Evolutionary conservation across 2,329 filamentous ascomycete genomes (phyloP).

Genomic region (Biscogniauxia mediterranea): DNA sequence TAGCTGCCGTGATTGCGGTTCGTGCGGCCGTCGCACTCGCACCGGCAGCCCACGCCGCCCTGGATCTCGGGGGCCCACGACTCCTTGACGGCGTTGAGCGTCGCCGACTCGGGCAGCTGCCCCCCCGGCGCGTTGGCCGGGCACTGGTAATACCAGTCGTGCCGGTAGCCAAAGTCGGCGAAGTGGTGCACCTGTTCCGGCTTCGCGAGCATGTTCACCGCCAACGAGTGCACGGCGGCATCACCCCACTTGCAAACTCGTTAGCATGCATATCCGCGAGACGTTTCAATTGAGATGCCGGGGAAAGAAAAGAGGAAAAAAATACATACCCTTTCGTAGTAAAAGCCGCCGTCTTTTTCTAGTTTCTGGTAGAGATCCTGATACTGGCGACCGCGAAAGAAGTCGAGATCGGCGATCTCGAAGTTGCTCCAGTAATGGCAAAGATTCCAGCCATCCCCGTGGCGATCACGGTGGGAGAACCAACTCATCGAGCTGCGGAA

Average conservation of each 20-base stretch:
- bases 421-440: slow-evolving; percentile 50
- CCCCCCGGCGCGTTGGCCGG: slow-evolving; percentile 38
- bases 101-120: slow-evolving; percentile 35
- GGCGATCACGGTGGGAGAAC: slow-evolving; percentile 38
- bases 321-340: slow-evolving; percentile 39
- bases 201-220: slow-evolving; percentile 41
- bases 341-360: slow-evolving; percentile 42
- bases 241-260: slow-evolving; percentile 39
- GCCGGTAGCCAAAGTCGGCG: slow-evolving; percentile 42
- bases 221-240: slow-evolving; percentile 43
- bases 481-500: slow-evolving; percentile 36
- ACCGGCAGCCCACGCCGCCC: slow-evolving; percentile 42
- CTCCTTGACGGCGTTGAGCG: slow-evolving; percentile 27
- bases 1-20: slow-evolving; percentile 35
- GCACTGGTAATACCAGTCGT: slow-evolving; percentile 37
- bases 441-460: slow-evolving; percentile 42
- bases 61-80: slow-evolving; percentile 31
- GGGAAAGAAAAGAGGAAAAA: not conserved
- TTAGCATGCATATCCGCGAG: not conserved
- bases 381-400: slow-evolving; percentile 40
- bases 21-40: slow-evolving; percentile 38
- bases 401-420: slow-evolving; percentile 45
- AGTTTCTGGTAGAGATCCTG: slow-evolving; percentile 40
- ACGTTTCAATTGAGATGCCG: not conserved
- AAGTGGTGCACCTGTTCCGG: slow-evolving; percentile 44